A percentile compares a stretch with the other conserved stretches of the same genome.
These are phyloP conservation scores for Edaphochlamys debaryana DNA, from an alignment of 139 green algal species.

Conservation along the genomic window DNA sequence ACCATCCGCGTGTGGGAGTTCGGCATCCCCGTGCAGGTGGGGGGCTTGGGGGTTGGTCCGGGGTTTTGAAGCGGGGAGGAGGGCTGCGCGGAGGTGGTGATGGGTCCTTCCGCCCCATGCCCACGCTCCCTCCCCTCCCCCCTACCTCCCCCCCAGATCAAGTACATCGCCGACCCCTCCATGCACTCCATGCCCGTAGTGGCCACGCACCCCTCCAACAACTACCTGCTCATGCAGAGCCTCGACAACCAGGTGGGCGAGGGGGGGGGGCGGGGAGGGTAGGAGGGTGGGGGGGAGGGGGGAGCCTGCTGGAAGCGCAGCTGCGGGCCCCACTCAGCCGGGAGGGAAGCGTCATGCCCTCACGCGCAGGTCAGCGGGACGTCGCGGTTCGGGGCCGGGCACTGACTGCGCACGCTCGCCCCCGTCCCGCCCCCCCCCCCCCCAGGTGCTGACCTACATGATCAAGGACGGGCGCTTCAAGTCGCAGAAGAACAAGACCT, in stretches of 20 bases:
- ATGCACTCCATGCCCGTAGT: conserved; percentile 96
- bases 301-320: too few species aligned
- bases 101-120: neutral
- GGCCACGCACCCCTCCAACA: conserved; percentile 77
- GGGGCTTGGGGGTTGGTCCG: neutral
- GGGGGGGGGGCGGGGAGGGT: too few species aligned
- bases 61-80: too few species aligned
- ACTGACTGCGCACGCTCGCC: too few species aligned
- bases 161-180: conserved; percentile 94
- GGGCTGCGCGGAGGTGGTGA: neutral
- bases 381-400: too few species aligned
- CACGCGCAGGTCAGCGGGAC: too few species aligned
- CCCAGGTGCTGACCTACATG: conserved; percentile 91
- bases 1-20: conserved; percentile 98
- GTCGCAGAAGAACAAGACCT: conserved; percentile 95
- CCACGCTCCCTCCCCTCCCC: too few species aligned
- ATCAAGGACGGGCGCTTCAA: conserved; percentile 89
- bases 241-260: conserved; percentile 66
- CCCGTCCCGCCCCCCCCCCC: too few species aligned
- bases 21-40: conserved; percentile 90
- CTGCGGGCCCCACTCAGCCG: too few species aligned
- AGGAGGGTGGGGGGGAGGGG: too few species aligned
- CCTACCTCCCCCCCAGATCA: conserved; percentile 65
- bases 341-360: too few species aligned
- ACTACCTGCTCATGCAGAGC: conserved; percentile 79